Evolutionary conservation across 1,284 basidiomycete genomes (phyloP).

Genomic region (Apiotrichum laibachii): DNA sequence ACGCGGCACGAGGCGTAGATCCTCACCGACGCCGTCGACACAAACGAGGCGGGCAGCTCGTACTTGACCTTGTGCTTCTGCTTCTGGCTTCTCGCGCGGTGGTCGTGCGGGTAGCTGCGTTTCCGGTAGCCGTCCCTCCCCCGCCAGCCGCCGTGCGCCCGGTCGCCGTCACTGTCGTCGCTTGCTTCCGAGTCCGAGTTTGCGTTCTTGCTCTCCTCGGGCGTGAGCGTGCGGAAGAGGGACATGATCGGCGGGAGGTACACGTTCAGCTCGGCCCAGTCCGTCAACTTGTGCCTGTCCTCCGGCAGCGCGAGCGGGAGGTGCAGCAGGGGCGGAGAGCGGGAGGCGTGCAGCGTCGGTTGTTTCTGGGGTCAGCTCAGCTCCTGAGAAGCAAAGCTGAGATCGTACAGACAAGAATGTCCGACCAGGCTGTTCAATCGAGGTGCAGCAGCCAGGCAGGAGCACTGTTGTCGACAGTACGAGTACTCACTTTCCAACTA

Average conservation of each 20-base stretch:
- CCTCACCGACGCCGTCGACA: slow-evolving; percentile 66
- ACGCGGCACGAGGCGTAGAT: slow-evolving; percentile 78
- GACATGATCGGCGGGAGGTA: slow-evolving; percentile 63
- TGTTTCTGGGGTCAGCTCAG: slow-evolving; percentile 55
- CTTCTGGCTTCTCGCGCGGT: neutral
- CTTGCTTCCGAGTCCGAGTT: neutral
- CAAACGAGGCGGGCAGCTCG: slow-evolving; percentile 60
- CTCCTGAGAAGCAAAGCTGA: neutral
- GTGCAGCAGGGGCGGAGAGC: slow-evolving; percentile 61
- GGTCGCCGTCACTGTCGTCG: slow-evolving; percentile 1
- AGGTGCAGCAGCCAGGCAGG: no score
- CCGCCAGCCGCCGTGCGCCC: slow-evolving; percentile 8
- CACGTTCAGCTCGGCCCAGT: slow-evolving; percentile 67
- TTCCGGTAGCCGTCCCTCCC: slow-evolving; percentile 8
- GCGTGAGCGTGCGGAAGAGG: slow-evolving; percentile 54
- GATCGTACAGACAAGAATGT: no score
- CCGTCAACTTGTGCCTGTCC: slow-evolving; percentile 60
- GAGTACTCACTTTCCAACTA: slow-evolving; percentile 68
- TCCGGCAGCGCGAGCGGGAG: slow-evolving; percentile 68
- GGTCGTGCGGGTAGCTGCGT: neutral
- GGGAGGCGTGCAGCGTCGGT: slow-evolving; percentile 56
- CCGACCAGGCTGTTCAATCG: no score
- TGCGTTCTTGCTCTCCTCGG: neutral
- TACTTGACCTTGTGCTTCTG: neutral
- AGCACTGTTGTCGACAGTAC: no score